Evolutionary conservation across 805 yeast species (phyloP), one percentile per base, ranked within the genome.

Genomic region (Suhomyces sp.): DNA sequence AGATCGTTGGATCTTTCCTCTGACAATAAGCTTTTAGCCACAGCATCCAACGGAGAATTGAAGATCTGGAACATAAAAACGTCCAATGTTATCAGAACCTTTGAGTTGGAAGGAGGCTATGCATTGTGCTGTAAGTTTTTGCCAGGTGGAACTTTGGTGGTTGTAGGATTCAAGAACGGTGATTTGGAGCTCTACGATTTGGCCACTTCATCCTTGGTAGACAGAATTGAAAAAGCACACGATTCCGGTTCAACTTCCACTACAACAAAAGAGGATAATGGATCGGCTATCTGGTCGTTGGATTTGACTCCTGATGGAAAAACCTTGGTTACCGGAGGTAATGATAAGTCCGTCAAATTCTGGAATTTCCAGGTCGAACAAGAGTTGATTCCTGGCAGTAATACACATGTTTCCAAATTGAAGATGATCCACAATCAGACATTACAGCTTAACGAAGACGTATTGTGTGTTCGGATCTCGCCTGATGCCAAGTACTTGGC

Each of bases 81-180:
- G 1, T 77, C 74, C 17, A 81, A 84, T 56, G 93, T 97, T 60
- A 78, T 94, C 48, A 80, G 99, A 64, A 87, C 96, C 0, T 88
- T 94, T 64, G 59, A 50, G 22, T 60, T 73, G 46, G 92, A 86
- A 35, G 82, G 96, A 58, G 97, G 97, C 1, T 90, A 93, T 67
- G 89, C 96, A 0, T 74, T 94, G 49, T 80, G 90, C 54, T 79
- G 88, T 55, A 81, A 83, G 62, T 91, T 94, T 61, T 75, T 94
- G 51, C 98, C 98, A 0, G 98, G 98, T 57, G 97, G 96, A 51
- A 77, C 91, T 1, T 75, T 94, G 54, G 85, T 93, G 29, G 89
- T 90, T 13, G 82, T 90, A 6, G 98, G 97, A 41, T 90, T 94
- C 55, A 90, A 91, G 66, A 82, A 83, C 55, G 99, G 99, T 46